Conservation (phyloP, 106 monocot species). For the Dendrobium huoshanense region DNA sequence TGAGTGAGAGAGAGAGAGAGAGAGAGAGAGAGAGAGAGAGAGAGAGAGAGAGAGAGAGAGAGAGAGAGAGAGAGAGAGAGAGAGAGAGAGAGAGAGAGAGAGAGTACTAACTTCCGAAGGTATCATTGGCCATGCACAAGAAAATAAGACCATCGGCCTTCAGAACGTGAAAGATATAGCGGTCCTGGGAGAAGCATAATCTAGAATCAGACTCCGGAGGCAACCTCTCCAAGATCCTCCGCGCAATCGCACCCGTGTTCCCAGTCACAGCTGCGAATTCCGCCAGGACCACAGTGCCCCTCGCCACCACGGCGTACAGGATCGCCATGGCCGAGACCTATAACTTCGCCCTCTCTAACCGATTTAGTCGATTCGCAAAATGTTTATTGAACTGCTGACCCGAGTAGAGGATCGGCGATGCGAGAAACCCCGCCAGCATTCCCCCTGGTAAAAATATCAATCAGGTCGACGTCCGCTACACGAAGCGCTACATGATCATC, state of each 20-base stretch:
- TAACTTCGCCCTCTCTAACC: neutral
- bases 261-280: slow-evolving; percentile 93
- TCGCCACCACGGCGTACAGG: slow-evolving; percentile 85
- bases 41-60: too few species aligned
- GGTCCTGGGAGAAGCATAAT: slow-evolving; percentile 88
- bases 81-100: neutral
- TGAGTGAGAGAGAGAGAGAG: neutral
- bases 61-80: too few species aligned
- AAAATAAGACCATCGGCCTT: slow-evolving; percentile 66
- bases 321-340: slow-evolving; percentile 59
- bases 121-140: slow-evolving; percentile 98
- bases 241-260: slow-evolving; percentile 78
- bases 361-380: too few species aligned
- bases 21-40: neutral
- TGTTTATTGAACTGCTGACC: too few species aligned
- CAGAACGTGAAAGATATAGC: slow-evolving; percentile 96
- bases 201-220: slow-evolving; percentile 46
- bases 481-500: too few species aligned
- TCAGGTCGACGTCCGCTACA: too few species aligned
- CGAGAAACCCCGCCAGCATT: too few species aligned
- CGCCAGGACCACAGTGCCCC: slow-evolving; percentile 83
- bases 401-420: too few species aligned
- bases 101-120: slow-evolving; percentile 72
- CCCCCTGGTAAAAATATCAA: too few species aligned
- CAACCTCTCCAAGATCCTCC: slow-evolving; percentile 86